Percentiles rank a stretch among this genome's conserved stretches.
Conservation (phyloP, 148 eudicot genomes). For the Simmondsia chinensis region DNA sequence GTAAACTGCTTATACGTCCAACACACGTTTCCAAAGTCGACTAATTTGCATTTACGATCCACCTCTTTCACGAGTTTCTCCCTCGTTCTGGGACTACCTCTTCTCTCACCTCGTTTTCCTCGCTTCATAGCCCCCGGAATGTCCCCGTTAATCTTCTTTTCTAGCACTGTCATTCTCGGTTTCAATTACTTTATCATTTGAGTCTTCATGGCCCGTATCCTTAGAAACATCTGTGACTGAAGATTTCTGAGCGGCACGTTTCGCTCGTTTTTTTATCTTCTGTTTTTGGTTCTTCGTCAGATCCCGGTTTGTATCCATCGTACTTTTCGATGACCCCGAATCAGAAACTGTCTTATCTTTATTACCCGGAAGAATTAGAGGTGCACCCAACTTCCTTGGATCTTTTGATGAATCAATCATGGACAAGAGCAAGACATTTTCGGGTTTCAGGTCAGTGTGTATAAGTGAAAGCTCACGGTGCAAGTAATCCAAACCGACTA, state of each 20-base stretch:
- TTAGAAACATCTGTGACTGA: conserved; percentile 37
- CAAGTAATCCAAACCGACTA: conserved; percentile 83
- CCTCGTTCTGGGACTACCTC: conserved; percentile 52
- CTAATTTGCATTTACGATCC: conserved; percentile 78
- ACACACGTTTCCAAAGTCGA: conserved; percentile 96
- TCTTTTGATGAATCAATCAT: conserved; percentile 78
- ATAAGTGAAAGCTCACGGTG: conserved; percentile 78
- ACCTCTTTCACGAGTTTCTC: conserved; percentile 52
- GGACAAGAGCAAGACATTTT: conserved; percentile 72
- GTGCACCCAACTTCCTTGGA: conserved; percentile 47
- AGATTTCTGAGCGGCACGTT: conserved; percentile 59
- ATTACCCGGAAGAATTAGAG: conserved; percentile 45
- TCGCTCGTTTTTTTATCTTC: conserved; percentile 72
- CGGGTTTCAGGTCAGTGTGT: conserved; percentile 97
- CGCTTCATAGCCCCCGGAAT: conserved; percentile 18
- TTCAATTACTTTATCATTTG: conserved; percentile 28
- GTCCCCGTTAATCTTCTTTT: conserved; percentile 25
- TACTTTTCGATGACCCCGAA: conserved; percentile 35
- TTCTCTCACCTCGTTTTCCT: conserved; percentile 37
- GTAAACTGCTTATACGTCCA: conserved; percentile 96
- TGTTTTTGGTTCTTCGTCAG: conserved; percentile 87
- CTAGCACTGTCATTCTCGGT: too few species aligned
- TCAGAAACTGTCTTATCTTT: conserved; percentile 38
- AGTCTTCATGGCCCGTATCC: conserved; percentile 32
- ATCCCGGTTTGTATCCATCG: conserved; percentile 32